A percentile compares a stretch with the other conserved stretches of the same genome.
These are phyloP conservation scores for Sutorius australiensis DNA, from an alignment of 768 basidiomycete genomes.

Conservation along the genomic window DNA sequence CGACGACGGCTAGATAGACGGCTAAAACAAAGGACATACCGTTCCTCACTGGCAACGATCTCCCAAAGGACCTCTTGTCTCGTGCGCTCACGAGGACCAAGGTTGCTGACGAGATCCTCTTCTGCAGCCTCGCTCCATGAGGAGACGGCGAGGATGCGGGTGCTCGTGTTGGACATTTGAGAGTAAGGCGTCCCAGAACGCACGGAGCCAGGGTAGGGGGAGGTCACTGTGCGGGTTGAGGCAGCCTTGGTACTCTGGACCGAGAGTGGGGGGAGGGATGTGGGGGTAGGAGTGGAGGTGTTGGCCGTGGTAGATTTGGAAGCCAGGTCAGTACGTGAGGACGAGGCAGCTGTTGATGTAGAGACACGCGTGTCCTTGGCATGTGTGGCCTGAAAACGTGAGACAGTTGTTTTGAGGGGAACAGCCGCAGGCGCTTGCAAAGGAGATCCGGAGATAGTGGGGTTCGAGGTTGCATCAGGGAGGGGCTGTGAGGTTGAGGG, in stretches of 20 bases:
- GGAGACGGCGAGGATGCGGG: conserved; percentile 68
- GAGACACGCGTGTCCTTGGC: conserved; percentile 66
- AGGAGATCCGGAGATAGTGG: conserved; percentile 31
- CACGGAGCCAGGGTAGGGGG: conserved; percentile 66
- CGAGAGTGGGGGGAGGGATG: conserved; percentile 56
- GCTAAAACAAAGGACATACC: conserved; percentile 44
- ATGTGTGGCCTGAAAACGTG: conserved; percentile 73
- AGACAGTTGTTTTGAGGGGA: conserved; percentile 60
- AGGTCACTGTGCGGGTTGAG: conserved; percentile 59
- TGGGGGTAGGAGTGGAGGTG: conserved; percentile 50
- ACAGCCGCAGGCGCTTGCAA: conserved; percentile 28
- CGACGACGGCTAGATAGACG: conserved; percentile 11
- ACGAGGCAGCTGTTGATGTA: conserved; percentile 55
- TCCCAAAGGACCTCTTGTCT: conserved; percentile 96
- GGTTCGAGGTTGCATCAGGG: conserved; percentile 42
- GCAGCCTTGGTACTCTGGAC: conserved; percentile 51
- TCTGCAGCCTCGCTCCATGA: conserved; percentile 96
- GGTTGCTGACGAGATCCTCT: conserved; percentile 87
- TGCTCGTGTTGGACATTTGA: conserved; percentile 67
- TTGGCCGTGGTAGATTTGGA: conserved; percentile 41
- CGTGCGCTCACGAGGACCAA: conserved; percentile 91
- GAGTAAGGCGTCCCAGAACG: conserved; percentile 83
- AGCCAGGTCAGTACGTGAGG: conserved; percentile 60
- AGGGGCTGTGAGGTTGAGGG: conserved; percentile 47
- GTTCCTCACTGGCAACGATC: conserved; percentile 93